Evolutionary conservation across 352 stramenopile species (phyloP).

Genomic region (Ophiocytium majus): DNA sequence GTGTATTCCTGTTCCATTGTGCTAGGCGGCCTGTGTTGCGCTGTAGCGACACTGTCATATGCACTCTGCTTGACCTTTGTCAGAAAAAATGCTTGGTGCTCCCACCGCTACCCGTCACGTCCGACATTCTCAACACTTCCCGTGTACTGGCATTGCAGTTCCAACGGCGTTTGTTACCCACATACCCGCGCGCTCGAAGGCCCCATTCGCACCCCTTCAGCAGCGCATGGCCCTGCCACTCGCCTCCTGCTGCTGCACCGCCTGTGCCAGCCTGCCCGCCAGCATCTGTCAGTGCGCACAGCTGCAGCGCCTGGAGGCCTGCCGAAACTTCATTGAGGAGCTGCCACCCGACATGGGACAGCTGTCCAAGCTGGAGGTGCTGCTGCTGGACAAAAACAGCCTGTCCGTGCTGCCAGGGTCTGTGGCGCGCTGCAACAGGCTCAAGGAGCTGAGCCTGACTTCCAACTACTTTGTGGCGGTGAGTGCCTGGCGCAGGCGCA

Average conservation of each 20-base stretch:
- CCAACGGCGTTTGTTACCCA: too few relatives aligned
- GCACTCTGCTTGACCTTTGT: too few relatives aligned
- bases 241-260: background rate
- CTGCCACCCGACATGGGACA: slow-evolving; percentile 14
- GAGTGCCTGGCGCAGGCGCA: too few relatives aligned
- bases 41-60: too few relatives aligned
- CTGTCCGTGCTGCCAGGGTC: slow-evolving; percentile 34
- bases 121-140: too few relatives aligned
- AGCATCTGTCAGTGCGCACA: slow-evolving; percentile 37
- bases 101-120: too few relatives aligned
- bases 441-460: slow-evolving; percentile 44
- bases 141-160: too few relatives aligned
- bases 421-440: slow-evolving; percentile 15
- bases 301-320: slow-evolving; percentile 40
- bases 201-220: too few relatives aligned
- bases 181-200: too few relatives aligned
- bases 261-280: background rate
- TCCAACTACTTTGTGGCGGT: slow-evolving; percentile 36
- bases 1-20: too few relatives aligned
- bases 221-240: background rate
- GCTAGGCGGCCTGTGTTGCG: too few relatives aligned
- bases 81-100: too few relatives aligned
- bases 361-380: background rate
- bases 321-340: slow-evolving; percentile 41
- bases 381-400: slow-evolving; percentile 34